These are phyloP conservation scores for Arthonia radiata DNA, from an alignment of 495 filamentous ascomycete species.

Conservation along the genomic window DNA sequence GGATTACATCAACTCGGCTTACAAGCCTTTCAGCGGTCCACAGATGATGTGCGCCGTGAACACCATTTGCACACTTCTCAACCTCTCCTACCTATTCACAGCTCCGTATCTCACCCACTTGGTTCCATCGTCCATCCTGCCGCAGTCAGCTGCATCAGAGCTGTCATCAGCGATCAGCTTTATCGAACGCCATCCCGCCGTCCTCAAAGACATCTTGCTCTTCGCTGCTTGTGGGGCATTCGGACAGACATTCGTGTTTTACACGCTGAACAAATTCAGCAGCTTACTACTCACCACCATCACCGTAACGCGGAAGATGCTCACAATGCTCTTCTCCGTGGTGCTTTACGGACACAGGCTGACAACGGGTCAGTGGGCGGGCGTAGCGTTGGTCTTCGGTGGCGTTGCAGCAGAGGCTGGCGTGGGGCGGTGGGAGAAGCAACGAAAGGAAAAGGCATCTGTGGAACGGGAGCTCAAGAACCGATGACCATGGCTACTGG, in stretches of 20 bases:
- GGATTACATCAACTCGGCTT: constrained; percentile 72
- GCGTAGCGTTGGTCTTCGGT: constrained; percentile 79
- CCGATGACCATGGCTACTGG: too few species aligned
- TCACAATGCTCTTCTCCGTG: constrained; percentile 92
- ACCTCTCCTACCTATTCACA: constrained; percentile 45
- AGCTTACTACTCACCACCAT: constrained; percentile 84
- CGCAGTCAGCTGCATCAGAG: too few species aligned
- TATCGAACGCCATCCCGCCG: constrained; percentile 46
- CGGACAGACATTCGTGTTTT: constrained; percentile 94
- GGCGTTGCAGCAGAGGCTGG: constrained; percentile 78
- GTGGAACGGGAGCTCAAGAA: too few species aligned
- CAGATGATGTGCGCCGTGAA: constrained; percentile 99
- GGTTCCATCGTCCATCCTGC: constrained; percentile 25
- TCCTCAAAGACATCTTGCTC: constrained; percentile 61
- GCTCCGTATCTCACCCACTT: constrained; percentile 55
- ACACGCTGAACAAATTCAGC: constrained; percentile 78
- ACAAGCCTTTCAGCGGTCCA: constrained; percentile 57
- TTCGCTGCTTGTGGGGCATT: constrained; percentile 86
- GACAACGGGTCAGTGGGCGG: constrained; percentile 68
- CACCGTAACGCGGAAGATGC: constrained; percentile 94
- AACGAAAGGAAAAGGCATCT: constrained; percentile 48
- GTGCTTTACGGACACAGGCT: constrained; percentile 81
- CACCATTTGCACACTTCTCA: constrained; percentile 51
- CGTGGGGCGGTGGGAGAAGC: constrained; percentile 63
- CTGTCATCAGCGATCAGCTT: constrained; percentile 57